Conservation (phyloP, 768 basidiomycete species). For the Lactifluus subvellereus region DNA sequence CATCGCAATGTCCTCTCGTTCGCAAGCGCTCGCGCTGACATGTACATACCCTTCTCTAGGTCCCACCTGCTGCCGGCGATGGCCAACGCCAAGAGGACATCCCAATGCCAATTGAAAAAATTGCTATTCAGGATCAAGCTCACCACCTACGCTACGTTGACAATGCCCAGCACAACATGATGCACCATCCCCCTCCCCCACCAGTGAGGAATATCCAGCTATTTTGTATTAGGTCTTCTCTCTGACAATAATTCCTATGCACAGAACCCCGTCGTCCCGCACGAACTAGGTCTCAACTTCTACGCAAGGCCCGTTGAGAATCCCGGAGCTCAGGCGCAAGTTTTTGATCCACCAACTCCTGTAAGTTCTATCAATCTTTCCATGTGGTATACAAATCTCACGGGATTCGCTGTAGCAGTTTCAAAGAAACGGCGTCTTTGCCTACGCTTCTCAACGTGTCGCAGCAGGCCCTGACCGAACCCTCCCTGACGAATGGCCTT, state of each 20-base stretch:
- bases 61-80: neutral
- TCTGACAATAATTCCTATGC: too few relatives aligned
- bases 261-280: too few relatives aligned
- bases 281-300: too few relatives aligned
- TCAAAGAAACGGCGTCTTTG: neutral
- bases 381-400: neutral
- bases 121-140: neutral
- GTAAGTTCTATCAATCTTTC: too few relatives aligned
- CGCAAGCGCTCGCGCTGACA: neutral
- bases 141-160: neutral
- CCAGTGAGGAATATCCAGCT: too few relatives aligned
- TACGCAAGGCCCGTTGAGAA: too few relatives aligned
- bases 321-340: too few relatives aligned
- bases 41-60: neutral
- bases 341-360: constrained; percentile 25
- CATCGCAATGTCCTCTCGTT: neutral
- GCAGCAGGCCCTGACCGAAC: neutral
- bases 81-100: neutral
- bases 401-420: neutral
- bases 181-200: too few relatives aligned
- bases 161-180: neutral
- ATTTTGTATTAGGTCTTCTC: too few relatives aligned
- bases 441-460: neutral
- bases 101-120: neutral
- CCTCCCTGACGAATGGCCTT: neutral